Evolutionary conservation across 2,329 filamentous ascomycete species (phyloP).

Genomic region (Fusarium guadeloupense): DNA sequence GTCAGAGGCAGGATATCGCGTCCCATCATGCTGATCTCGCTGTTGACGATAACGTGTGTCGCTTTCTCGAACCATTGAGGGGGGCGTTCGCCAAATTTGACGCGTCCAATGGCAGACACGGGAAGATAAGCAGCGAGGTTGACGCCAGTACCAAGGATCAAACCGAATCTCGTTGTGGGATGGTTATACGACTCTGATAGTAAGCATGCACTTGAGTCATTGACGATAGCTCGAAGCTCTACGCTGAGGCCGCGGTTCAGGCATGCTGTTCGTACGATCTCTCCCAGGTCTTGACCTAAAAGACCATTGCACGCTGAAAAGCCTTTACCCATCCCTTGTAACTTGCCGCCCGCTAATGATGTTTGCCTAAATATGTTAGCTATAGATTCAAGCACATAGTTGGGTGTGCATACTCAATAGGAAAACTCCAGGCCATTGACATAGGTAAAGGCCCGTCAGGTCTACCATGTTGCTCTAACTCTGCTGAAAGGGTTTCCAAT

Average conservation of each 20-base stretch:
- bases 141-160: slow-evolving; percentile 73
- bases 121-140: slow-evolving; percentile 74
- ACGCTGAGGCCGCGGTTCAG: slow-evolving; percentile 60
- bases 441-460: slow-evolving; percentile 61
- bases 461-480: slow-evolving; percentile 50
- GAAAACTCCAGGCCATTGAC: slow-evolving; percentile 75
- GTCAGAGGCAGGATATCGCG: slow-evolving; percentile 66
- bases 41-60: slow-evolving; percentile 72
- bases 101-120: slow-evolving; percentile 61
- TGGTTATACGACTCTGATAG: slow-evolving; percentile 70
- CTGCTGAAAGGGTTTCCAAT: slow-evolving; percentile 62
- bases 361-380: slow-evolving; percentile 63
- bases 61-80: slow-evolving; percentile 65
- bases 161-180: slow-evolving; percentile 67
- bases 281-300: slow-evolving; percentile 67
- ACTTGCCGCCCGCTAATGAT: slow-evolving; percentile 66
- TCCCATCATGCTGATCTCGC: slow-evolving; percentile 74
- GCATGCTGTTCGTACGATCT: slow-evolving; percentile 66
- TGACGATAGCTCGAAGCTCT: slow-evolving; percentile 68
- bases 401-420: slow-evolving; percentile 61
- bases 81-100: slow-evolving; percentile 67
- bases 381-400: not conserved
- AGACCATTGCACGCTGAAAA: slow-evolving; percentile 68
- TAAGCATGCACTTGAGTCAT: slow-evolving; percentile 73
- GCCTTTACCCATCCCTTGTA: slow-evolving; percentile 72